Evolutionary conservation across 164 flowering plant genomes (phyloP), one percentile per base, ranked within the genome.

Genomic region (Chloranthus sessilifolius): DNA sequence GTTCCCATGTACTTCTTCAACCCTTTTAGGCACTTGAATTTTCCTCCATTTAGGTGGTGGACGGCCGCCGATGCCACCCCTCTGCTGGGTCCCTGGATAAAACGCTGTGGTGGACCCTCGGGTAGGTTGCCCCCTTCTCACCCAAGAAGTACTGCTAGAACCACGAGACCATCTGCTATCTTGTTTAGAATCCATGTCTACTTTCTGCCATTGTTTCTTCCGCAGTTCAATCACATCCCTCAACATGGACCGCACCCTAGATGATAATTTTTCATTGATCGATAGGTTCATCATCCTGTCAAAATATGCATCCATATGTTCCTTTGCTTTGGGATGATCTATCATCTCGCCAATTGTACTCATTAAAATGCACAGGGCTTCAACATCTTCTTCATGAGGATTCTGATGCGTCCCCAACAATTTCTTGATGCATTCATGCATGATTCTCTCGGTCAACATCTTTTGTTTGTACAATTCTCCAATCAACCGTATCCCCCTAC

Each of bases 331-430:
- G 7, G 78, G 67, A 52, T 79, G 91, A 53, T 90, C 95, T 43
- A 87, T 87, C 74, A 81, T 81, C 67, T 81, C 89, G 3, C 97
- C 97, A 36, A 87, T 87, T 21, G 95, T 90, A 64, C 95, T 84
- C 95, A 90, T 82, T 50, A 90, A 65, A 61, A 78, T 90, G 74
- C 95, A 90, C 56, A 87, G 62, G 42, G 95, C 80, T 72, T 86
- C 97, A 58, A 82, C 35, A 60, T 86, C 82, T 56, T 89, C 97
- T 58, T 86, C 95, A 34, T 83, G 84, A 58, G 82, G 90, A 62
- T 61, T 74, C 61, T 78, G 72, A 63, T 67, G 16, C 55, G 73
- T 70, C 53, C 92, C 87, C 56, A 85, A 57, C 64, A 85, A 51
- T 55, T 78, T 78, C 44, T 61, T 70, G 25, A 85, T 85, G 74